These are phyloP conservation scores for Russula griseocarnosa DNA, from an alignment of 768 basidiomycete genomes.

Conservation along the genomic window DNA sequence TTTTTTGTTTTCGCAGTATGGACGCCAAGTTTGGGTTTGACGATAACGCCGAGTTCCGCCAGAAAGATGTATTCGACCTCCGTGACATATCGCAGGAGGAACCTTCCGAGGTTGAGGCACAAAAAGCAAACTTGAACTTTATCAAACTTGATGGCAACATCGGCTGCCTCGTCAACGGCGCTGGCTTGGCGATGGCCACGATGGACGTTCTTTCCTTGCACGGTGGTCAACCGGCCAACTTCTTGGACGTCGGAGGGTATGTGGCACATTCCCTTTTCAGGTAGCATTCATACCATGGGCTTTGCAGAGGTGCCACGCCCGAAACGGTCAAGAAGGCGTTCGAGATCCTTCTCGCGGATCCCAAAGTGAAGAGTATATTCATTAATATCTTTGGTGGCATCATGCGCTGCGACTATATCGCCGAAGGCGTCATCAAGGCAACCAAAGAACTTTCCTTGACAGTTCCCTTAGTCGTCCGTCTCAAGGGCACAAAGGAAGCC, in stretches of 20 bases:
- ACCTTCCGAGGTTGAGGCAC: constrained; percentile 95
- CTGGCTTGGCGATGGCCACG: constrained; percentile 98
- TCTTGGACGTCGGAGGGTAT: constrained; percentile 96
- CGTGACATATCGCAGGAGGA: constrained; percentile 95
- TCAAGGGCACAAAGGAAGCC: constrained; percentile 95
- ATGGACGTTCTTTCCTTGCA: constrained; percentile 99
- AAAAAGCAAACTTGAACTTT: constrained; percentile 93
- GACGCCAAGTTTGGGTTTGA: constrained; percentile 99
- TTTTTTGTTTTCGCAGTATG: constrained; percentile 59
- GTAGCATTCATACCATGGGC: neutral
- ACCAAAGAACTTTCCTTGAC: constrained; percentile 83
- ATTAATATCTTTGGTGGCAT: constrained; percentile 98
- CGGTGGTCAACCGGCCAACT: constrained; percentile 96
- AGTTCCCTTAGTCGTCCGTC: constrained; percentile 87
- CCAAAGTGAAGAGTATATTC: constrained; percentile 96
- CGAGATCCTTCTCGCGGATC: constrained; percentile 85
- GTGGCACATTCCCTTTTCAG: constrained; percentile 29
- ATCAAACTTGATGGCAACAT: constrained; percentile 98
- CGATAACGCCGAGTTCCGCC: constrained; percentile 98
- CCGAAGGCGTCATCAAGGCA: constrained; percentile 97
- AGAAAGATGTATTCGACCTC: constrained; percentile 81
- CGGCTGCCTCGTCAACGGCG: constrained; percentile 97
- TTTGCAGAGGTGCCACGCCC: constrained; percentile 85
- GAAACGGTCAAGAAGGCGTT: constrained; percentile 99
- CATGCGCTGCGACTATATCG: constrained; percentile 99